Evolutionary conservation across 345 rosid species (phyloP), one percentile per base, ranked within the genome.

Genomic region (Ceriops tagal): DNA sequence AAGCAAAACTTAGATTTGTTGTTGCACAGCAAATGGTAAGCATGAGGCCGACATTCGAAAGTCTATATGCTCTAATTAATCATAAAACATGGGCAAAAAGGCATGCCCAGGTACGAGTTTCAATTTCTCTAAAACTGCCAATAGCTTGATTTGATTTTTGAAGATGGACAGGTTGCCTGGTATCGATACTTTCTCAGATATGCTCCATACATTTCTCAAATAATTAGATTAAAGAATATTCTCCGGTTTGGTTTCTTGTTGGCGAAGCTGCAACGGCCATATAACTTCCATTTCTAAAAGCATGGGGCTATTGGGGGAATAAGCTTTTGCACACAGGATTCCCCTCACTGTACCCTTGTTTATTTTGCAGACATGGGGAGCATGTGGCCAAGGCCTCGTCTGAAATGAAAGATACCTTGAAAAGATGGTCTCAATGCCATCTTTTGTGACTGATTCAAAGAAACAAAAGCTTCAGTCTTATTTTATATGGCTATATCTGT

Each of bases 1-100:
- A 62, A 31, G 31, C 58, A 49, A 58, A 70, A 53, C 64, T 22
- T 49, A 46, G 4, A 35, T n/a, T 20, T 20, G 70, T 67, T 59
- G 59, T 64, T 69, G 59, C 53, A 35, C n/a, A 66, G 47, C 30
- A 70, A 76, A 76, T 74, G 83, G 79, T 61, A 30, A 53, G 84
- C 84, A 75, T 62, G 79, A 65, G 80, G 75, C 80, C 78, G 80
- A 68, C 82, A 65, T 58, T 65, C 18, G 35, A 71, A 73, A 65
- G 60, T 55, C 11, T 8, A 55, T 64, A 62, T 62, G 69, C 64
- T 61, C 46, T 66, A 68, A 43, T 65, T 61, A 35, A 67, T 61
- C 51, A 77, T 22, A 18, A 49, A 35, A 52, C 5, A 62, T 46
- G 46, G 67, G 58, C 62, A 22, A 24, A 55, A 55, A 15, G 28